These are phyloP conservation scores for Aegilops longissima DNA, from an alignment of 176 grass and related monocot genomes.

Conservation along the genomic window DNA sequence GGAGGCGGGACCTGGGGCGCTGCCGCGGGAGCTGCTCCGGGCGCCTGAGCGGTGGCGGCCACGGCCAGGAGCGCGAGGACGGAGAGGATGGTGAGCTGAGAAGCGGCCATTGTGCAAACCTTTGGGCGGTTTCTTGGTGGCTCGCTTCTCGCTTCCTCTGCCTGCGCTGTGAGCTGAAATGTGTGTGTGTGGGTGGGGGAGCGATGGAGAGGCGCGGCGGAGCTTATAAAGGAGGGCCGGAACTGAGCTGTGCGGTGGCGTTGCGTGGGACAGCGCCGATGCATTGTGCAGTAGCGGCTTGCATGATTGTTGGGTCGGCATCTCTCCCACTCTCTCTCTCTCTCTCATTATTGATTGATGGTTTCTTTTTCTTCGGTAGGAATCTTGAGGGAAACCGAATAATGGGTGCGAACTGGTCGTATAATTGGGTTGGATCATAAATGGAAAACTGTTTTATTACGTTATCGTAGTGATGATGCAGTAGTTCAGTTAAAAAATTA, in stretches of 20 bases:
- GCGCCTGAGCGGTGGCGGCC: conserved; percentile 45
- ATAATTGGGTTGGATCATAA: not conserved
- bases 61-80: conserved; percentile 43
- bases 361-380: conserved; percentile 14
- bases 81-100: conserved; percentile 43
- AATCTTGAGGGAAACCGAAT: not conserved
- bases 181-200: not conserved
- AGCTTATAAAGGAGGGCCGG: conserved; percentile 31
- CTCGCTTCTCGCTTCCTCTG: conserved; percentile 24
- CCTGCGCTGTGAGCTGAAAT: not conserved
- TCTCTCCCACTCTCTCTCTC: not conserved
- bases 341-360: conserved; percentile 16
- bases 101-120: conserved; percentile 36
- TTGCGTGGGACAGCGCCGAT: conserved; percentile 24
- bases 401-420: not conserved
- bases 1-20: conserved; percentile 23
- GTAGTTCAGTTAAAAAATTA: not conserved
- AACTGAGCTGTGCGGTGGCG: not conserved
- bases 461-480: not conserved
- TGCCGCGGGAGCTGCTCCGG: conserved; percentile 26
- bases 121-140: not conserved
- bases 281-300: conserved; percentile 1
- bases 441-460: not conserved
- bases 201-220: not conserved
- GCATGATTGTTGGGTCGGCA: conserved; percentile 30